Percentiles rank a stretch among this genome's conserved stretches.
Evolutionary conservation across 2,329 filamentous ascomycete genomes (phyloP).

Genomic region (Talaromyces atroroseus): DNA sequence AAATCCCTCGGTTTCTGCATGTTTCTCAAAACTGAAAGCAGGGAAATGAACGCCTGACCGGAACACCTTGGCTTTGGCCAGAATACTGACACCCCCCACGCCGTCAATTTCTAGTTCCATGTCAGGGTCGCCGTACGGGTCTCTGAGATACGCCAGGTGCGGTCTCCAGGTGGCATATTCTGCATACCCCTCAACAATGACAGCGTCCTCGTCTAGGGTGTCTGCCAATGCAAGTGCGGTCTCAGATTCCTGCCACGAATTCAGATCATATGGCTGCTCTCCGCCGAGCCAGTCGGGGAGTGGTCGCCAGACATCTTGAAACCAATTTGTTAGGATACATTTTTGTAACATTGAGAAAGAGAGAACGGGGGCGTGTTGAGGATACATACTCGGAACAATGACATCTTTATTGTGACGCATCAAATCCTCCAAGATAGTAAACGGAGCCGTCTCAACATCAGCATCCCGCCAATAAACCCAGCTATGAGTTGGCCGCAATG

Average conservation of each 20-base stretch:
- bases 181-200: conserved; percentile 97
- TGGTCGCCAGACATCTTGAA: conserved; percentile 92
- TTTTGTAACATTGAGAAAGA: background rate
- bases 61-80: conserved; percentile 95
- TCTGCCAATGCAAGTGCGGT: conserved; percentile 90
- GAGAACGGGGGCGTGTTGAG: background rate
- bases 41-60: conserved; percentile 94
- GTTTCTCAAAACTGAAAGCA: conserved; percentile 96
- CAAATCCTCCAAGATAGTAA: conserved; percentile 92
- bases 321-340: background rate
- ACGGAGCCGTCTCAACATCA: conserved; percentile 94
- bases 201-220: conserved; percentile 92
- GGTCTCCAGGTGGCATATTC: conserved; percentile 98
- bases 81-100: conserved; percentile 92
- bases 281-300: conserved; percentile 97
- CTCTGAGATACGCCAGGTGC: conserved; percentile 90
- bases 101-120: conserved; percentile 99
- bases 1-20: conserved; percentile 96
- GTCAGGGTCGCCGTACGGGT: conserved; percentile 94
- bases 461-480: conserved; percentile 99
- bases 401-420: conserved; percentile 99
- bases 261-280: conserved; percentile 96
- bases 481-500: conserved; percentile 87
- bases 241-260: conserved; percentile 99
- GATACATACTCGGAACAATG: conserved; percentile 88